These are phyloP conservation scores for Alternaria triticimaculans DNA, from an alignment of 2,329 filamentous ascomycete genomes.

Conservation along the genomic window DNA sequence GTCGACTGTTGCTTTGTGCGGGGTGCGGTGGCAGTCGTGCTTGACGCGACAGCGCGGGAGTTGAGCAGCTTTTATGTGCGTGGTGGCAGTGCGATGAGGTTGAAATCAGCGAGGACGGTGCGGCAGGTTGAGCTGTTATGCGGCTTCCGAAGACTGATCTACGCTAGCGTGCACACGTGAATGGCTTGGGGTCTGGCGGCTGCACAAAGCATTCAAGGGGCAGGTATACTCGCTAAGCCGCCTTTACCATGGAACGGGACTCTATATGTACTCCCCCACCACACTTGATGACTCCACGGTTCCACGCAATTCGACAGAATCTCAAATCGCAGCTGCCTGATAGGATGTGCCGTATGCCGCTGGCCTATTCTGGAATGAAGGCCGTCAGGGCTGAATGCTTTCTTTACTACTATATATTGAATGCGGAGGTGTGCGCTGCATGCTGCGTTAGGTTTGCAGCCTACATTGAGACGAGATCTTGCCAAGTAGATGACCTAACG, in stretches of 20 bases:
- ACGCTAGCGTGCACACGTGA: conserved; percentile 14
- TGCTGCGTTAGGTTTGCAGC: not conserved
- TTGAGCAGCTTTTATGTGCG: not conserved
- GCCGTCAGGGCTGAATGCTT: not conserved
- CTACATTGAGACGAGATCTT: no score
- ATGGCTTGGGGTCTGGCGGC: conserved; percentile 2
- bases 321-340: not conserved
- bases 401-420: not conserved
- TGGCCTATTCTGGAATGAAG: not conserved
- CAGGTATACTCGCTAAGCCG: conserved; percentile 3
- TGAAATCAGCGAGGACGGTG: not conserved
- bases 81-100: not conserved
- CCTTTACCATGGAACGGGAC: conserved; percentile 2
- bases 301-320: not conserved
- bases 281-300: conserved; percentile 1
- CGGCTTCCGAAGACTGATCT: conserved; percentile 6
- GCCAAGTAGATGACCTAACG: no score
- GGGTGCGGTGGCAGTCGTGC: not conserved
- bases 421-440: not conserved
- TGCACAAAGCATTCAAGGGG: conserved; percentile 7
- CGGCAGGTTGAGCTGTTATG: not conserved
- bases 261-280: not conserved
- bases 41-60: not conserved
- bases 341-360: not conserved
- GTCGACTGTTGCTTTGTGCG: not conserved